phyloP scores from a whole-genome alignment of 1,284 basidiomycete species.

The Ustilago loliicola region DNA sequence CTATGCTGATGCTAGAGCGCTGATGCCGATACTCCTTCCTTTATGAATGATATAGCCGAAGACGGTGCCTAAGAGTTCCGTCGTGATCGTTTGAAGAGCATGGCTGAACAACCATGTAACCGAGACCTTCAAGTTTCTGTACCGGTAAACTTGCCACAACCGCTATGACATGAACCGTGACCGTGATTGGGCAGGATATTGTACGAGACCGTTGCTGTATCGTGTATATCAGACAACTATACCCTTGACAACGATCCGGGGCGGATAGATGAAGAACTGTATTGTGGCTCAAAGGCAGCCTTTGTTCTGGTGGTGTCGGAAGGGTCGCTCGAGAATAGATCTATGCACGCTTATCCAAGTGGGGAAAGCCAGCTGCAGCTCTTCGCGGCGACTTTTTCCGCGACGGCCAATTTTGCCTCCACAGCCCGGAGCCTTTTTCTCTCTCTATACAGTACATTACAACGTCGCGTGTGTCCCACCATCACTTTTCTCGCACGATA shows the following conservation, averaged over 20 bases:
- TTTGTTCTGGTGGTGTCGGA: too few species aligned
- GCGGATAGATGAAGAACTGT: not conserved
- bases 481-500: slow-evolving; percentile 16
- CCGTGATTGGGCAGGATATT: not conserved
- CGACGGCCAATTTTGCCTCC: slow-evolving; percentile 5
- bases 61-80: too few species aligned
- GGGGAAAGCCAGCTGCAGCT: slow-evolving; percentile 1
- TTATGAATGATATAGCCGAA: too few species aligned
- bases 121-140: not conserved
- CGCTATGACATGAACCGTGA: not conserved
- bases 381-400: slow-evolving; percentile 30
- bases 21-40: too few species aligned
- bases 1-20: too few species aligned
- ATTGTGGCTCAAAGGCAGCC: not conserved
- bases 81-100: not conserved
- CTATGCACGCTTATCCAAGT: slow-evolving; percentile 32
- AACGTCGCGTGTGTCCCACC: not conserved
- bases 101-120: not conserved
- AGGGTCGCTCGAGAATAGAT: not conserved
- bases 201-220: not conserved
- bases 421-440: slow-evolving; percentile 23
- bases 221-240: not conserved
- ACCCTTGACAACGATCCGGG: not conserved
- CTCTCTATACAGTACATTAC: too few species aligned
- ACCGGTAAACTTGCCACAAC: not conserved